Base-by-base conservation (phyloP, 345 rosid genomes). In the Abelmoschus esculentus region DNA sequence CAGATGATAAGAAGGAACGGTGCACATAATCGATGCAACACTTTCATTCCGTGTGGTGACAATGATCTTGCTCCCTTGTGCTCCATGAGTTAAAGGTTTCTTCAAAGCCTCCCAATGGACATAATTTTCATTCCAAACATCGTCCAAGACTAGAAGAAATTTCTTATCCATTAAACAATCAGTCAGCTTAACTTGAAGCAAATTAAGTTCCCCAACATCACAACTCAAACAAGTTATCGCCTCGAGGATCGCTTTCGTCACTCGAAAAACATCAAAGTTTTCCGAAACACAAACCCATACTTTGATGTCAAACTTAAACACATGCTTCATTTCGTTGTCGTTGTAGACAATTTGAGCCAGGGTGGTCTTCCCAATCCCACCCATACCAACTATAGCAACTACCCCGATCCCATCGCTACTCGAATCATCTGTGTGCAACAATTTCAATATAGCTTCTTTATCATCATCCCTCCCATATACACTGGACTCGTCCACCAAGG, bases 121-220 rank as follows among this genome's bases (percentile, higher is more conserved):
- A 61, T 71, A 67, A 31, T 61, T 67, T 59, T 55, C 57, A 4
- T 19, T 58, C 73, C 75, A 61, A 42, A 79, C 72, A 74, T 77
- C 85, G 66, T 82, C 81, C 19, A 79, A 18, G 38, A 79, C 75
- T 17, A 82, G 69, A 8, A 77, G 63, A 70, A 79, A 78, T 58
- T 32, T 82, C 69, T 6, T 36, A 11, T 66, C 81, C 1, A 17
- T 65, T n/a, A 79, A 22, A 13, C 65, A 46, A 34, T 32, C 64
- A n/a, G 61, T 61, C 75, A 82, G 53, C 59, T 70, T 65, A 61
- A 72, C 44, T 63, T 79, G 85, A 69, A 79, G 75, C 62, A 57
- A 50, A 64, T 74, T 53, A n/a, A 79, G 55, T 44, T 77, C 72
- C 19, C 60, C 56, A 49, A 73, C 29, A 29, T 70, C 73, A 70